Evolutionary conservation across 352 stramenopile species (phyloP), one percentile per base, ranked within the genome.

Genomic region (Aphanomyces cochlioides): DNA sequence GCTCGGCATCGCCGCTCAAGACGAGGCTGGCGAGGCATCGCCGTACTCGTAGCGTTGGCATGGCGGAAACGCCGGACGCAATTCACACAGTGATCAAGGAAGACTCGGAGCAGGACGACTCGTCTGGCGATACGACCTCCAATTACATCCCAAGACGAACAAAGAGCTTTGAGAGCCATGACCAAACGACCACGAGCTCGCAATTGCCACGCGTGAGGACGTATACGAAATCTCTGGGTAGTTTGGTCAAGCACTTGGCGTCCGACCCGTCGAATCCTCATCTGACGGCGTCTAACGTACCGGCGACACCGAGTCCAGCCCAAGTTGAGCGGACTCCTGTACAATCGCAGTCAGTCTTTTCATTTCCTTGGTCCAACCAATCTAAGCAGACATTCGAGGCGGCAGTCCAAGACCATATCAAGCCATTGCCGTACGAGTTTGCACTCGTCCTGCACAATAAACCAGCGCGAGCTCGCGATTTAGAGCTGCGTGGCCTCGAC

Each of bases 361-460:
- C 70, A 36, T 85, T 74, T 53, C 61, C 68, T 6, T 90, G 81
- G 3, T 82, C 82, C 1, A 80, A 79, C 56, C 92, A 83, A 84
- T 89, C 83, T 6, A 81, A 83, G 47, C 47, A 70, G 17, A 50
- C 47, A 5, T 28, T 34, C 17, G 37, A 47, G 19, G 7, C 77
- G 66, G 0, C 81, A 82, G 0, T 74, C 78, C 1, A 67, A 75
- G 4, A 69, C 74, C 12, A 53, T 69, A 3, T 68, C 79, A 89
- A 82, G 61, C 84, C 75, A 50, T 88, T 92, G 72, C 89, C 87
- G 73, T 94, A 93, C 72, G 85, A 94, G 65, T 94, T 93, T 63
- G 87, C 87, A 12, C 75, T 94, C 17, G 87, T 94, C 15, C 71
- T 94, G 43, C 84, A 90, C 74, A 92, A 94, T 68, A 92, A 90